Base-by-base conservation (phyloP, 305 asterid genomes). In the Nicotiana rustica region DNA sequence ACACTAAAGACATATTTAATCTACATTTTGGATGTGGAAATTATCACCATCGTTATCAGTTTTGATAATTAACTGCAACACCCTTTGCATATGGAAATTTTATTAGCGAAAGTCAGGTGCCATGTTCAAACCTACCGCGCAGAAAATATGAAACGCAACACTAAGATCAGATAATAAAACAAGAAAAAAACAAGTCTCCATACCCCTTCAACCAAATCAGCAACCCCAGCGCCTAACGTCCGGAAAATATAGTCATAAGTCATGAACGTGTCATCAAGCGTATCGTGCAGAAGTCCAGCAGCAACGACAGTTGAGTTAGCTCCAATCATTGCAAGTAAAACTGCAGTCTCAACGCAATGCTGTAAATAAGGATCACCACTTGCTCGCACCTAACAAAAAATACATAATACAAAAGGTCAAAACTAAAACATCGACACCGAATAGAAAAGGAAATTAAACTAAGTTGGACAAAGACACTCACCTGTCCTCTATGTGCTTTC, bases 401-500 rank as follows among this genome's bases (percentile, higher is more conserved):
- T 12, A 79, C 62, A 56, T 14, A 52, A 56, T 14, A 52, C 12
- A 36, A 59, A 6, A 60, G 21, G 14, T 52, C 17, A 31, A 49
- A 47, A 31, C 44, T 10, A 5, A 83, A 60, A 17, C 67, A 52
- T 4, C 19, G 6, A 15, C 31, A 15, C 10, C 1, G 9, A 67
- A 67, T 10, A 33, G 29, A 33, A 44, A 61, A 73, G 25, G 85
- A 89, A 79, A 60, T 79, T 55, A 21, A 41, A 41, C 49, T 8
- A 7, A 62, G 38, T 6, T 17, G 33, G 33, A 61, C 35, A 55
- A 14, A 55, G 68, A 25, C 41, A 25, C 21, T 52, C 25, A 89
- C 99, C 99, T 97, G 98, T 79, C 97, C 98, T 88, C 98, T 92
- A 31, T 97, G 99, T 82, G 99, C 98, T 85, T 90, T 93, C 89